Conservation (phyloP, 768 basidiomycete species). For the Neoboletus brunneissimus region DNA sequence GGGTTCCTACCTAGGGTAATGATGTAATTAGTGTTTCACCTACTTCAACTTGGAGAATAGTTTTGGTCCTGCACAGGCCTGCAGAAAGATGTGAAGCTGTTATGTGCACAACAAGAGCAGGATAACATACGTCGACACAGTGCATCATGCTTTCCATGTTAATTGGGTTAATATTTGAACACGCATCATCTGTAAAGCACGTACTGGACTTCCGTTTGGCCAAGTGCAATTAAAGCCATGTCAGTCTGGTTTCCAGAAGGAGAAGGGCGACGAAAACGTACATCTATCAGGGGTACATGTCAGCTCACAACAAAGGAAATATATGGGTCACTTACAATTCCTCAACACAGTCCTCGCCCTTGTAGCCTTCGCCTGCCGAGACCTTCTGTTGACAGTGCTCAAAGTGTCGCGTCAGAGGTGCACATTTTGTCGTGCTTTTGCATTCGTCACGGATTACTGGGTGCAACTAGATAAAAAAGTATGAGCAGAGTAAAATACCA, state of each 20-base stretch:
- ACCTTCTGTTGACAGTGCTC: slow-evolving; percentile 91
- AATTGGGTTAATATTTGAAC: slow-evolving; percentile 3
- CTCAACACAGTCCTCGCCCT: slow-evolving; percentile 90
- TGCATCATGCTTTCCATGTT: slow-evolving; percentile 73
- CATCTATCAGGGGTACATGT: slow-evolving; percentile 17
- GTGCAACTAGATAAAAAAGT: slow-evolving; percentile 45
- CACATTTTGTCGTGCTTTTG: slow-evolving; percentile 62
- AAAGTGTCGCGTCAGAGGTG: slow-evolving; percentile 74
- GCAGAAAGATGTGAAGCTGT: slow-evolving; percentile 13
- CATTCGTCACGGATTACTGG: slow-evolving; percentile 77
- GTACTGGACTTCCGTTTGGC: slow-evolving; percentile 61
- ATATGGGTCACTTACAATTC: slow-evolving; percentile 61
- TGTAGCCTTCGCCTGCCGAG: slow-evolving; percentile 74
- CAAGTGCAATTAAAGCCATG: neutral
- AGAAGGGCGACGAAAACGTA: slow-evolving; percentile 14
- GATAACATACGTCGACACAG: slow-evolving; percentile 73
- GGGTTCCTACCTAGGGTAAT: slow-evolving; percentile 19
- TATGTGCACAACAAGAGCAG: neutral
- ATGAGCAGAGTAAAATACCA: neutral
- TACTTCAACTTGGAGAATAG: slow-evolving; percentile 71
- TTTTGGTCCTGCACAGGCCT: slow-evolving; percentile 68
- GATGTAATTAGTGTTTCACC: neutral
- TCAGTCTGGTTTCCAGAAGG: slow-evolving; percentile 6
- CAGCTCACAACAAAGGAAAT: neutral
- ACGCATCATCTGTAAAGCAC: slow-evolving; percentile 28